Evolutionary conservation across 805 yeast species (phyloP), one percentile per base, ranked within the genome.

Genomic region (Metschnikowia cerradonensis): DNA sequence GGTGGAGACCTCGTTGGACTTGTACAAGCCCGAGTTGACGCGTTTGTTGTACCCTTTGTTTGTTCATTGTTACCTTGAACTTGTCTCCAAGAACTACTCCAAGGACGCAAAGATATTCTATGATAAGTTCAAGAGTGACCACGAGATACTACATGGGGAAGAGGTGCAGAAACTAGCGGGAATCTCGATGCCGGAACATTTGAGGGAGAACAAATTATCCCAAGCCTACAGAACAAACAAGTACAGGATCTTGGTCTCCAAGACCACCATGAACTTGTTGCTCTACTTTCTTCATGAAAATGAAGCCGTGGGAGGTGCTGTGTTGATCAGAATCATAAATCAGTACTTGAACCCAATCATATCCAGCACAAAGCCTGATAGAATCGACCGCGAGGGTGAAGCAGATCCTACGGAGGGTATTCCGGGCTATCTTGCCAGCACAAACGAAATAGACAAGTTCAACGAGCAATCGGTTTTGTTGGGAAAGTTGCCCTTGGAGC

Each of bases 21-120:
- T 94, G 69, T 94, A 94, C 68, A 86, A 82, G 67, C 90, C 95
- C 15, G 97, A 94, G 67, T 76, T 94, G 53, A 80, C 85, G 50
- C 81, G 94, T 56, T 79, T 92, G 40, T 71, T 92, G 58, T 94
- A 88, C 66, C 99, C 99, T 5, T 76, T 94, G n/a, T 94, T 91
- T 68, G 86, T 92, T 47, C 96, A 92, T 67, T 81, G 90, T 60
- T 94, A 82, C 64, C 73, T 94, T 54, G 92, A 90, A 59, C 76
- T 94, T 51, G 82, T 92, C 19, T 72, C 81, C 41, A 85, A 88
- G 60, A 79, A 82, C 52, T 78, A 76, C 58, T 68, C 80, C 6
- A 66, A 72, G 17, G 78, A 80, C 48, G 95, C 96, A 6, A 82
- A 88, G 60, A 67, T 71, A 20, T 92, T 92, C 63, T 90, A 86